A percentile compares a stretch with the other conserved stretches of the same genome.
Conservation (phyloP, 2,329 filamentous ascomycete species). For the Colletotrichum euphorbiae region DNA sequence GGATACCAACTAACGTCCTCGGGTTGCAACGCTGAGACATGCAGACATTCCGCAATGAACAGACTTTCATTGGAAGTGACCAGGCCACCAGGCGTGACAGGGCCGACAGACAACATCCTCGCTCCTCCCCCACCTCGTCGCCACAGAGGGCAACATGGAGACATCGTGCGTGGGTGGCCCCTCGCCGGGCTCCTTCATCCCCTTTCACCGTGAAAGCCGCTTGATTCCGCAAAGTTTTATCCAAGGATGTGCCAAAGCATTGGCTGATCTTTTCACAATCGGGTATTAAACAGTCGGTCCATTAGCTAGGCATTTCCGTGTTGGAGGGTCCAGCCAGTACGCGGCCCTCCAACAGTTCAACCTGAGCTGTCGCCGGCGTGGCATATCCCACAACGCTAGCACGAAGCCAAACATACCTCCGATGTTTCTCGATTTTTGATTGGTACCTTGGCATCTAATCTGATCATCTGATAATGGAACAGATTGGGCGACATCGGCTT, state of each 20-base stretch:
- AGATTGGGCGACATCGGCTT: conserved; percentile 35
- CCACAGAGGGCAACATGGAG: conserved; percentile 21
- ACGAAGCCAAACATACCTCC: conserved; percentile 37
- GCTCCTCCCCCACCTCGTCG: conserved; percentile 24
- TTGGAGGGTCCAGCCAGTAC: conserved; percentile 30
- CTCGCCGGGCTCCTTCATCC: conserved; percentile 22
- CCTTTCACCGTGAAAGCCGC: conserved; percentile 32
- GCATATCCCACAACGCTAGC: conserved; percentile 36
- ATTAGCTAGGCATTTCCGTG: conserved; percentile 16
- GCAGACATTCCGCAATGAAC: conserved; percentile 4
- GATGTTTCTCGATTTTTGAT: conserved; percentile 6
- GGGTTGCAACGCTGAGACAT: conserved; percentile 12
- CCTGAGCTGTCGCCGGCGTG: conserved; percentile 21
- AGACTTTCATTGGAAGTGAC: conserved; percentile 24
- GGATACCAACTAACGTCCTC: neutral
- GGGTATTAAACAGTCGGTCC: conserved; percentile 10
- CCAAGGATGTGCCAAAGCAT: conserved; percentile 13
- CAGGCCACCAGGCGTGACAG: conserved; percentile 5
- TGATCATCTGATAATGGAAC: conserved; percentile 39
- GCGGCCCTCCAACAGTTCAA: conserved; percentile 36
- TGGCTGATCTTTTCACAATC: conserved; percentile 25
- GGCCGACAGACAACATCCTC: conserved; percentile 7
- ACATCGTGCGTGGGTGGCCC: conserved; percentile 4
- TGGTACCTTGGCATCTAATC: conserved; percentile 35
- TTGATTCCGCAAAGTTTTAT: conserved; percentile 5